Evolutionary conservation across 2,329 filamentous ascomycete genomes (phyloP).

Genomic region (Colletotrichum agaves): DNA sequence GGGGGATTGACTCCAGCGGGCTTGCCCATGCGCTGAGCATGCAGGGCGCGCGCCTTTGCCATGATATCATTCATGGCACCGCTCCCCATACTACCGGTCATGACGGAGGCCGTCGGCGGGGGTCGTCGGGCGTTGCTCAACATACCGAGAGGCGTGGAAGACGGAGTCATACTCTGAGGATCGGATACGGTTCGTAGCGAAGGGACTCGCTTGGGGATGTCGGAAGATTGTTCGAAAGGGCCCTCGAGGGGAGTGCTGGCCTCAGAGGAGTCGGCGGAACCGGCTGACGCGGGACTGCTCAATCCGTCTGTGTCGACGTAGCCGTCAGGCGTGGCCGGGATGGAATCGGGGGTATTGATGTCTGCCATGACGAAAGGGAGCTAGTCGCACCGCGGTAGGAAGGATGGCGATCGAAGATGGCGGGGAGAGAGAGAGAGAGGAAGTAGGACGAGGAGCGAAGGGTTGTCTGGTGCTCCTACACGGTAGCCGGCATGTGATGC

Average conservation of each 20-base stretch:
- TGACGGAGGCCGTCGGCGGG: conserved; percentile 50
- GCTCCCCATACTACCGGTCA: conserved; percentile 43
- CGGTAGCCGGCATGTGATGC: conserved; percentile 13
- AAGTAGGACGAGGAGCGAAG: neutral
- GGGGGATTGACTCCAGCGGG: conserved; percentile 41
- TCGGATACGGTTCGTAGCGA: conserved; percentile 71
- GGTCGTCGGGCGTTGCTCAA: conserved; percentile 74
- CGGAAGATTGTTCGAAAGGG: conserved; percentile 45
- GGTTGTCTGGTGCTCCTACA: conserved; percentile 18
- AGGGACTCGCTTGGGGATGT: conserved; percentile 62
- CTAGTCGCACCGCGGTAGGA: neutral
- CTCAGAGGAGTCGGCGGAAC: conserved; percentile 58
- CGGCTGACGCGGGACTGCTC: conserved; percentile 55
- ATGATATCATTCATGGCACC: conserved; percentile 53
- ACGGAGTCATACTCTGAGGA: conserved; percentile 75
- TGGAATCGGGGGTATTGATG: conserved; percentile 46
- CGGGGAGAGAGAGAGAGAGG: neutral
- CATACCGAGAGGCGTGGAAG: conserved; percentile 85
- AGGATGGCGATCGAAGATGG: neutral
- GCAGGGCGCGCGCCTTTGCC: conserved; percentile 60
- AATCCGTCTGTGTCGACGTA: conserved; percentile 46
- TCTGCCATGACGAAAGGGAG: conserved; percentile 28
- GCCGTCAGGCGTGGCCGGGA: conserved; percentile 61
- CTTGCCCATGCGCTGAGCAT: conserved; percentile 57
- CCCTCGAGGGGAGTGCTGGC: conserved; percentile 60